These are phyloP conservation scores for Venturia asperata DNA, from an alignment of 2,329 filamentous ascomycete genomes.

Conservation along the genomic window DNA sequence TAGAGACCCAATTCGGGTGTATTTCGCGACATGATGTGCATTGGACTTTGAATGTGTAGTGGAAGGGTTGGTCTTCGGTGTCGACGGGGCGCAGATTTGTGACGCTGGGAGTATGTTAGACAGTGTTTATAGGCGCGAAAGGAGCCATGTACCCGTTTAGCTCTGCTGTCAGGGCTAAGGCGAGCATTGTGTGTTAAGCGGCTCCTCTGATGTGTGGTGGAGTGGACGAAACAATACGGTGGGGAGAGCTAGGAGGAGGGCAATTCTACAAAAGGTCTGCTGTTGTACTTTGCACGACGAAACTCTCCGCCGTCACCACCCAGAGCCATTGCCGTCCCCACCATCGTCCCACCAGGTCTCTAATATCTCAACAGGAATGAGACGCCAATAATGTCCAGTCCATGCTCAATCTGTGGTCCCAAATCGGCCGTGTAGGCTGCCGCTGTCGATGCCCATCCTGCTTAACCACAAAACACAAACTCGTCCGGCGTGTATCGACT, in stretches of 20 bases:
- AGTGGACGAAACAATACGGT: too few species aligned
- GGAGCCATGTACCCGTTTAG: slow-evolving; percentile 52
- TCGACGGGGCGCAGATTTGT: slow-evolving; percentile 84
- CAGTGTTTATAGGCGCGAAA: slow-evolving; percentile 6
- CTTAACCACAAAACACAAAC: slow-evolving; percentile 36
- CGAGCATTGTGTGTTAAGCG: slow-evolving; percentile 23
- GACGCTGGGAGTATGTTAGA: slow-evolving; percentile 53
- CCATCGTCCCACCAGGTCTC: background rate
- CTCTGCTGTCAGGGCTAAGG: slow-evolving; percentile 60
- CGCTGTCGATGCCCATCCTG: slow-evolving; percentile 56
- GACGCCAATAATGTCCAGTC: background rate
- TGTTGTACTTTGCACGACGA: background rate
- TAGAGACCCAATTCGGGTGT: slow-evolving; percentile 76
- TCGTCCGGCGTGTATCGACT: slow-evolving; percentile 35
- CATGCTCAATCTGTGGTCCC: slow-evolving; percentile 18
- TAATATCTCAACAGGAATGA: background rate
- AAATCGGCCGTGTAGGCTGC: slow-evolving; percentile 14
- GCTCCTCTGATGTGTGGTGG: background rate
- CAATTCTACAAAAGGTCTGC: too few species aligned
- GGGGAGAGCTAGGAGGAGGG: slow-evolving; percentile 3
- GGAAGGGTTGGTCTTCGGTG: slow-evolving; percentile 74
- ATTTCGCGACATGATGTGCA: slow-evolving; percentile 95
- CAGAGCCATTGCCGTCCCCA: background rate
- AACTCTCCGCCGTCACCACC: background rate
- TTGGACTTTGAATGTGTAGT: slow-evolving; percentile 96